A percentile compares a stretch with the other conserved stretches of the same genome.
Evolutionary conservation across 306 rosid species (phyloP).

Genomic region (Macrotyloma uniflorum): DNA sequence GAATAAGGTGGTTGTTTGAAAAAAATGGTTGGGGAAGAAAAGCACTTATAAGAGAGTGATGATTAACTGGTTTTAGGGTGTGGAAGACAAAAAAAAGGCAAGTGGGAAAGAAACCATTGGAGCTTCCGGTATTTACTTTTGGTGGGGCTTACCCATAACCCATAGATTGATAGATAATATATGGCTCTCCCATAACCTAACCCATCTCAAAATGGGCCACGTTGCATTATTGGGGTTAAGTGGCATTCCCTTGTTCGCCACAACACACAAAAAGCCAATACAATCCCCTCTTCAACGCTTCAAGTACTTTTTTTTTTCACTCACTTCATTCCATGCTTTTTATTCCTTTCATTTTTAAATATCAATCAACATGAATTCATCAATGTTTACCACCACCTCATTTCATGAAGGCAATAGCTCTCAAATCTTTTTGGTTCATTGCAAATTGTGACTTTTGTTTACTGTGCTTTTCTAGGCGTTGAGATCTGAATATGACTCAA

Average conservation of each 20-base stretch:
- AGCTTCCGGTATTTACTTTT: slow-evolving; percentile 33
- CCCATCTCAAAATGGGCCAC: not conserved
- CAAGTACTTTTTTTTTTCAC: no score
- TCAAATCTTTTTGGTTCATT: no score
- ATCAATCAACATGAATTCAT: no score
- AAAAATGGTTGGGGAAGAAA: not conserved
- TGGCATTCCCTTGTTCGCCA: not conserved
- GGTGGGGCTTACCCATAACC: slow-evolving; percentile 8
- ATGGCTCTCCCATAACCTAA: slow-evolving; percentile 5
- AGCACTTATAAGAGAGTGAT: not conserved
- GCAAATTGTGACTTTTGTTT: no score
- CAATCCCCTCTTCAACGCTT: no score
- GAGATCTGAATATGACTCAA: no score
- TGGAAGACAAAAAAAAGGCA: not conserved
- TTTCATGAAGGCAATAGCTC: no score
- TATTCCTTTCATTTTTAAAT: no score
- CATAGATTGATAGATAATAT: slow-evolving; percentile 19
- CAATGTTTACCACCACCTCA: no score
- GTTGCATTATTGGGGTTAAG: not conserved
- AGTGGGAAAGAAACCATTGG: slow-evolving; percentile 37
- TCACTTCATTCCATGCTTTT: no score
- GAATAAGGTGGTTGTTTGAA: not conserved
- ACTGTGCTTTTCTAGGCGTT: no score
- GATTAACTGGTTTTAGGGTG: not conserved
- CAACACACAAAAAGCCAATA: not conserved